phyloP scores from a whole-genome alignment of 352 stramenopile species.

The Globisporangium barbulae region DNA sequence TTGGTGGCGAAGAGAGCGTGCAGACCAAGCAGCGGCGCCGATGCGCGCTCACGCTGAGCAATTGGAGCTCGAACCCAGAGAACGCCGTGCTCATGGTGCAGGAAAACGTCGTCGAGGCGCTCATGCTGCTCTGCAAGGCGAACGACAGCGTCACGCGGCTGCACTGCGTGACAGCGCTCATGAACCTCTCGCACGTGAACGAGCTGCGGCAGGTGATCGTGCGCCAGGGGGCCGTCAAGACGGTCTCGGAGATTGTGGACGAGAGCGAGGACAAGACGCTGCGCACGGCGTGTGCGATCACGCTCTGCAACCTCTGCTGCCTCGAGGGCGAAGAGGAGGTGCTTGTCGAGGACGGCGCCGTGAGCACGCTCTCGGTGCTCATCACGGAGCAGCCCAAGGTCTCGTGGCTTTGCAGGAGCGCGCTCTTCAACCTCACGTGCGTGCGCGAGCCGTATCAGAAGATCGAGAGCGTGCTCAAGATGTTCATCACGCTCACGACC shows the following conservation, averaged over 20 bases:
- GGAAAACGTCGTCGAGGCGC: conserved; percentile 84
- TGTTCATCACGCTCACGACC: conserved; percentile 62
- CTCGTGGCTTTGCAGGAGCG: conserved; percentile 58
- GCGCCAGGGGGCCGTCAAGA: conserved; percentile 68
- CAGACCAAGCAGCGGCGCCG: conserved; percentile 50
- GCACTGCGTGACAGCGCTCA: conserved; percentile 81
- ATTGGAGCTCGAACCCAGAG: conserved; percentile 84
- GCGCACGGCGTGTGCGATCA: conserved; percentile 77
- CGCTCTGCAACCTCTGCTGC: conserved; percentile 85
- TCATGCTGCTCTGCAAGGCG: conserved; percentile 73
- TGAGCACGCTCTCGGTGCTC: conserved; percentile 75
- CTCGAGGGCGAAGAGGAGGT: conserved; percentile 71
- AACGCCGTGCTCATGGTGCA: conserved; percentile 86
- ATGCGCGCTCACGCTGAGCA: conserved; percentile 83
- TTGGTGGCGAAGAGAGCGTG: conserved; percentile 17
- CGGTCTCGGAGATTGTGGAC: conserved; percentile 68
- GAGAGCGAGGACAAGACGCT: conserved; percentile 62
- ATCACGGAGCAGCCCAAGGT: conserved; percentile 76
- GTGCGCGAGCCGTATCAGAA: conserved; percentile 83
- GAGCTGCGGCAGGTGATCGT: conserved; percentile 61
- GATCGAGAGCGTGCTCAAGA: conserved; percentile 83
- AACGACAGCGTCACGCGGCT: conserved; percentile 58
- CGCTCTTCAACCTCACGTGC: conserved; percentile 89
- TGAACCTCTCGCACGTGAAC: conserved; percentile 78
- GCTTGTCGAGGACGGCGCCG: conserved; percentile 80